phyloP scores from a whole-genome alignment of 495 filamentous ascomycete species.

The Podospora didyma region DNA sequence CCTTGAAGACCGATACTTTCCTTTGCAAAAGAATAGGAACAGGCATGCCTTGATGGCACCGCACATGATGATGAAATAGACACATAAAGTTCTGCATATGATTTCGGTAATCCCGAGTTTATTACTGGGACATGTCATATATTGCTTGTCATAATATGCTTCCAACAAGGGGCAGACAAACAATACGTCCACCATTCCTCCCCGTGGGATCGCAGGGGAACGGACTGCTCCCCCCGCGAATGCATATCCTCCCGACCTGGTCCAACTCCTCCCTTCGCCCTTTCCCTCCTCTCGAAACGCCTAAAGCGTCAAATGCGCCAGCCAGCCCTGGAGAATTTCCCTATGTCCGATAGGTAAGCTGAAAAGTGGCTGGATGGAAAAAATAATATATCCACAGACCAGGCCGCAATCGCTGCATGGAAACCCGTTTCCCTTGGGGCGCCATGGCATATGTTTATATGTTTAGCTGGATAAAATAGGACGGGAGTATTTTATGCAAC shows the following conservation, averaged over 20 bases:
- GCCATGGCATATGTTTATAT: not conserved
- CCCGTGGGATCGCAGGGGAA: not conserved
- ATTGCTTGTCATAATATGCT: not conserved
- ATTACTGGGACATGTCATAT: not conserved
- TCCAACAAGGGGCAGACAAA: not conserved
- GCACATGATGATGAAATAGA: too few species aligned
- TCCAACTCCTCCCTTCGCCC: not conserved
- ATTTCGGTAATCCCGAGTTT: too few species aligned
- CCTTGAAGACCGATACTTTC: too few species aligned
- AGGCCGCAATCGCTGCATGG: not conserved
- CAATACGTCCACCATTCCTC: not conserved
- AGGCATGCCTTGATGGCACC: too few species aligned
- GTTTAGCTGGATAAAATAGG: not conserved
- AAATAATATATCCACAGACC: not conserved
- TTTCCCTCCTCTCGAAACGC: slow-evolving; percentile 13
- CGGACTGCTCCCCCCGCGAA: not conserved
- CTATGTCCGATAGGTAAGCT: not conserved
- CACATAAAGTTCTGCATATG: too few species aligned
- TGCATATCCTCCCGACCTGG: not conserved
- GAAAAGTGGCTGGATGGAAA: not conserved
- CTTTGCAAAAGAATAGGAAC: too few species aligned
- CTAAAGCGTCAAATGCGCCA: slow-evolving; percentile 22
- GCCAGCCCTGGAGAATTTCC: not conserved
- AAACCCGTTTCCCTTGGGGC: not conserved
- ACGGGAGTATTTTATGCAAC: slow-evolving; percentile 5